Evolutionary conservation across 1,284 basidiomycete genomes (phyloP), one percentile per base, ranked within the genome.

Genomic region (Entoloma clypeatum): DNA sequence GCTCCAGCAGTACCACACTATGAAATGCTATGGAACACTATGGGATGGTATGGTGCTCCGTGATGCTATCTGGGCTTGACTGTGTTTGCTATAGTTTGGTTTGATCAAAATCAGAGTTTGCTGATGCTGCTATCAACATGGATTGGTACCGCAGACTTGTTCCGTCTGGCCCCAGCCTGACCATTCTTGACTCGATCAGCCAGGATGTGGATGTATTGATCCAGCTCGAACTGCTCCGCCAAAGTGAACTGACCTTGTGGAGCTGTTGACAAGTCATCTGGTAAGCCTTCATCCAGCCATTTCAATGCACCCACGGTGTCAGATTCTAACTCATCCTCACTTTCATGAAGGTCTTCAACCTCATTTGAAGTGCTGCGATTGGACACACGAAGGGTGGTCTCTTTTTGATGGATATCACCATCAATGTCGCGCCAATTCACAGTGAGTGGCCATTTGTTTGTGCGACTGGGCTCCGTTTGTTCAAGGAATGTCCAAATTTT

Each of bases 131-230:
- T n/a, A n/a, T n/a, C n/a, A n/a, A n/a, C n/a, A n/a, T n/a, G n/a
- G n/a, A n/a, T n/a, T n/a, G n/a, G n/a, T n/a, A n/a, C n/a, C n/a
- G n/a, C n/a, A n/a, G n/a, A n/a, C n/a, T n/a, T n/a, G n/a, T n/a
- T n/a, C n/a, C n/a, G n/a, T n/a, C n/a, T n/a, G n/a, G n/a, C n/a
- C n/a, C n/a, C n/a, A n/a, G n/a, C n/a, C n/a, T n/a, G n/a, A 18
- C 31, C 16, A 47, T 43, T 26, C 39, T 41, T n/a, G 17, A 40
- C 18, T 14, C 36, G 27, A 30, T 40, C 29, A 14, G 29, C 38
- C 38, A 33, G 16, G 30, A 40, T 33, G 19, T 33, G 17, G 26
- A 33, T 32, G 28, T 40, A 40, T 11, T 21, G 30, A 29, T 16
- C 21, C 28, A 40, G 30, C n/a, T 40, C 30, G 19, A 33, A 33